Base-by-base conservation (phyloP, 306 rosid genomes). In the Cicer pinnatifidum region DNA sequence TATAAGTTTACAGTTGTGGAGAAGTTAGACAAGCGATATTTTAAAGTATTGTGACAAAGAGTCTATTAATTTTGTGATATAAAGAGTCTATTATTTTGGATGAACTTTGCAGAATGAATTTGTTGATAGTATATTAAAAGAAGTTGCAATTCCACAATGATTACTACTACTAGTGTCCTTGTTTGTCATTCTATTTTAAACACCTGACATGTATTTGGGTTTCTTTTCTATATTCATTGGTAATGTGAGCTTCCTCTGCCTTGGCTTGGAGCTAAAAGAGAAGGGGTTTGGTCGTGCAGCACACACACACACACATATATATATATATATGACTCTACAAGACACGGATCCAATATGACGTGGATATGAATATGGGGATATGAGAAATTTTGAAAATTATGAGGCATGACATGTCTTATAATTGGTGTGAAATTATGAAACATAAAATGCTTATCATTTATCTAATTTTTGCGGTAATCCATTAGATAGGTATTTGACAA, bases 241-340 rank as follows among this genome's bases (percentile, higher is more conserved):
- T 45, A 38, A 39, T 61, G 13, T 33, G n/a, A 28, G 44, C 72
- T 16, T 60, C 57, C 45, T 61, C 41, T 37, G n/a, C 17, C 63
- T 51, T 12, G 58, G 52, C 37, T 20, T 39, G 35, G 5, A 47
- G 8, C 6, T 6, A 52, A 50, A 58, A 8, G 8, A 37, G 57
- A 37, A 41, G 45, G 7, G 13, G 47, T 4, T 12, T 46, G 5
- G 67, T 57, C 39, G n/a, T 67, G n/a, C 5, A 20, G 71, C 75
- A 16, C 59, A 16, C 59, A 20, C 23, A 20, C 23, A 20, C 23
- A 20, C 23, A 20, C 23, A 20, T 2, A 20, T 20, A 20, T 20
- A 20, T 20, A 20, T 20, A 23, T 23, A 2, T 23, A 28, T 28
- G 35, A 28, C 35, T 28, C 35, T 28, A 28, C 35, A 28, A 28